Conservation (phyloP, 164 flowering plant species). For the Cinnamomum micranthum region DNA sequence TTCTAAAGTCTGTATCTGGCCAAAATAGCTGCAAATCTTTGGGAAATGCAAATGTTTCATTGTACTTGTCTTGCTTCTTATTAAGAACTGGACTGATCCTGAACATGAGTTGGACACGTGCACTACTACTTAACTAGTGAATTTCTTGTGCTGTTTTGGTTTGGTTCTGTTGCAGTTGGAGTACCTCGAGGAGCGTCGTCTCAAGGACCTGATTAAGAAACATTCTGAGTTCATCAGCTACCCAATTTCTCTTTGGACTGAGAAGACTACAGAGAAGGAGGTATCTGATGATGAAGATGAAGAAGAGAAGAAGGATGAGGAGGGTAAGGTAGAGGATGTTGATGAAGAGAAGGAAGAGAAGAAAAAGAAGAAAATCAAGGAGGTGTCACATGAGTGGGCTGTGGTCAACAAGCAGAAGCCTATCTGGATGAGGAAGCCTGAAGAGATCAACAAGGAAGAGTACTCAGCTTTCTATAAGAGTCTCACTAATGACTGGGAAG, state of each 20-base stretch:
- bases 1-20: no score
- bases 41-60: no score
- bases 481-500: slow-evolving; percentile 27
- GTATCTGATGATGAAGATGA: slow-evolving; percentile 52
- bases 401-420: slow-evolving; percentile 39
- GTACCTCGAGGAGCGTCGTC: slow-evolving; percentile 18
- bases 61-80: no score
- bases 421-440: slow-evolving; percentile 43
- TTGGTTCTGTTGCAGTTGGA: slow-evolving; percentile 14
- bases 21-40: no score
- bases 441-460: slow-evolving; percentile 38
- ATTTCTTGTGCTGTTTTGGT: no score
- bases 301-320: slow-evolving; percentile 34
- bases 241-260: slow-evolving; percentile 34
- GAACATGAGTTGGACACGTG: no score
- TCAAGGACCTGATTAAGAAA: slow-evolving; percentile 21
- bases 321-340: slow-evolving; percentile 20
- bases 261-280: slow-evolving; percentile 41
- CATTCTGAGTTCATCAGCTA: slow-evolving; percentile 31
- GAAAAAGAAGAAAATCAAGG: slow-evolving; percentile 34
- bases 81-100: no score
- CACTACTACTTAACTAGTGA: no score
- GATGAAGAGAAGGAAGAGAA: slow-evolving; percentile 22
- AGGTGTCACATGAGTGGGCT: slow-evolving; percentile 33
- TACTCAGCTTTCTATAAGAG: slow-evolving; percentile 36